Evolutionary conservation across 441 rosid genomes (phyloP), one percentile per base, ranked within the genome.

Genomic region (Populus hybrid): DNA sequence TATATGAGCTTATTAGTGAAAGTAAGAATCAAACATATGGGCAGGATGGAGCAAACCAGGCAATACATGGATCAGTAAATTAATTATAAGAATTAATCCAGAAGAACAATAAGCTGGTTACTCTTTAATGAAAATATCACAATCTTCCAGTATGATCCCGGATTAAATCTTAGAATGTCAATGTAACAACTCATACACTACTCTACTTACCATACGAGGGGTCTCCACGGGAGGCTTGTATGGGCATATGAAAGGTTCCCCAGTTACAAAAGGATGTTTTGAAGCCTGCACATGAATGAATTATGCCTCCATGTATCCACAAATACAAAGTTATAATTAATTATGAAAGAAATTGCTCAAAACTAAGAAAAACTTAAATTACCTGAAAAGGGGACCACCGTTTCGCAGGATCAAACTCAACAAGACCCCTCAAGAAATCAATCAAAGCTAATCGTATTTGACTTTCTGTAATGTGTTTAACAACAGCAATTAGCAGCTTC

Each of bases 311-410:
- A 73, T 56, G 73, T 29, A 72, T 83, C 35, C 69, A 74, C 18
- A 35, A 64, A 24, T 23, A 21, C 21, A 42, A 75, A 69, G 14
- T 68, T 64, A 45, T 71, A 70, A 74, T 59, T 68, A 35, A 70
- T 72, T 36, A 69, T 82, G 64, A 74, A 26, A 76, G 31, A 72
- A 28, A 77, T 50, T 76, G 69, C 71, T 71, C 59, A 72, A 53
- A 66, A 78, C 38, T 12, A 4, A 53, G 64, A 26, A 77, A 64
- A 73, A 83, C 80, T 45, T 74, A 74, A 79, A 78, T 80, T 84
- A 93, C 99, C 99, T 97, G 99, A 83, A 88, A 90, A 79, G 99
- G 99, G 38, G 99, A 94, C 99, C 99, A 97, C 78, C 99, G 91
- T 88, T 95, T 95, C 66, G 89, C 95, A 73, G 99, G 99, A 88